These are phyloP conservation scores for Penicillium cataractarum DNA, from an alignment of 495 filamentous ascomycete genomes.

Conservation along the genomic window DNA sequence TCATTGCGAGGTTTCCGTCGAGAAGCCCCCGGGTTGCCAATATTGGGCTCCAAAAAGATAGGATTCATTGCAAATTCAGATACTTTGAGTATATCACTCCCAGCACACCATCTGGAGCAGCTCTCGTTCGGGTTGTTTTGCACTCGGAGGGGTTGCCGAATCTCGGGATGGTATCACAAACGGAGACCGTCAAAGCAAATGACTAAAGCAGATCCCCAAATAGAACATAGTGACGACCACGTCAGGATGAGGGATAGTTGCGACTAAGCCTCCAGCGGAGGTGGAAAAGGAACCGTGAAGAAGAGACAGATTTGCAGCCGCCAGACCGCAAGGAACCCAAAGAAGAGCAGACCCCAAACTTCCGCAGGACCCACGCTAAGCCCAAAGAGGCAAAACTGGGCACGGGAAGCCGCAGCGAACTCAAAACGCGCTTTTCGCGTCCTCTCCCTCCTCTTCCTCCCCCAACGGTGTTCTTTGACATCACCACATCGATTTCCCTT, in stretches of 20 bases:
- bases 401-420: slow-evolving; percentile 21
- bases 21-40: slow-evolving; percentile 21
- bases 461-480: slow-evolving; percentile 7
- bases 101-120: neutral
- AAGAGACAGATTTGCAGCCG: neutral
- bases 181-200: slow-evolving; percentile 2
- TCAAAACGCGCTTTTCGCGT: slow-evolving; percentile 41
- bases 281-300: neutral
- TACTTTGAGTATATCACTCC: neutral
- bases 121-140: neutral
- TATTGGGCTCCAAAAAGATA: slow-evolving; percentile 25
- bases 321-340: neutral
- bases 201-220: neutral
- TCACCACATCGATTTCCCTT: slow-evolving; percentile 10
- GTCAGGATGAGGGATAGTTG: neutral
- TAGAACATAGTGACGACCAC: neutral
- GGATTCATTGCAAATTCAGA: slow-evolving; percentile 23
- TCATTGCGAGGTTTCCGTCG: slow-evolving; percentile 58
- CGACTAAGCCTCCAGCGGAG: neutral
- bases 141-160: neutral
- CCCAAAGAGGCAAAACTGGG: slow-evolving; percentile 29
- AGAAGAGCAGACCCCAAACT: neutral
- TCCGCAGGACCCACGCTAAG: slow-evolving; percentile 16
- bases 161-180: neutral
- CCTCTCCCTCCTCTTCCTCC: slow-evolving; percentile 14